Base-by-base conservation (phyloP, 306 rosid genomes). In the Lithocarpus polystachyus region DNA sequence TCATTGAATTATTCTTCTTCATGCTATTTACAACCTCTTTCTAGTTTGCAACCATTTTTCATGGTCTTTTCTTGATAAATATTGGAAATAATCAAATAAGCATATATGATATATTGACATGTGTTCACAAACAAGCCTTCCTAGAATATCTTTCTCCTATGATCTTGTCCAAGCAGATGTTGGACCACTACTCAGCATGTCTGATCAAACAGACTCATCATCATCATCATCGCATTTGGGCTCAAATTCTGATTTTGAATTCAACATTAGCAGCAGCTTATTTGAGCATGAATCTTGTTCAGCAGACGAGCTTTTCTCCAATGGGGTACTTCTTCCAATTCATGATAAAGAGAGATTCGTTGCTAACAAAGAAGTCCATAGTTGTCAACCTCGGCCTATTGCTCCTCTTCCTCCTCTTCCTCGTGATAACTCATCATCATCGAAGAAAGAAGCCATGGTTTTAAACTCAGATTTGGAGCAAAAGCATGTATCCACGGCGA, bases 241-340 rank as follows among this genome's bases (percentile, higher is more conserved):
- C 79, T 73, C 91, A 69, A 88, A 87, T 78, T 76, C 92, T 79
- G 98, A 93, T 0, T 95, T 93, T 70, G 97, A 91, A 84, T 95
- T 95, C 87, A 83, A 72, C 85, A 78, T 85, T 56, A 83, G 73
- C 62, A 80, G 84, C 67, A 65, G 72, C 61, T 72, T 40, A 8
- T 40, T 78, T 68, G 87, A 71, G 31, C 80, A 81, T 73, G 86
- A 86, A 56, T 80, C 92, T 74, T 88, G 92, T 62, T 85, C 92
- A 1, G 98, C 99, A 20, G 99, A 93, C 85, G 98, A 95, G 77
- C 94, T 95, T 65, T 95, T 95, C 83, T 90, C 89, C 10, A 88
- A 93, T 83, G 99, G 98, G 0, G 51, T 90, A 12, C 92, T 95
- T 78, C 90, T 89, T 82, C 96, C 99, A 3, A 82, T 77, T 28